Conservation (phyloP, 257 asterid genomes). For the Przewalskia tangutica region DNA sequence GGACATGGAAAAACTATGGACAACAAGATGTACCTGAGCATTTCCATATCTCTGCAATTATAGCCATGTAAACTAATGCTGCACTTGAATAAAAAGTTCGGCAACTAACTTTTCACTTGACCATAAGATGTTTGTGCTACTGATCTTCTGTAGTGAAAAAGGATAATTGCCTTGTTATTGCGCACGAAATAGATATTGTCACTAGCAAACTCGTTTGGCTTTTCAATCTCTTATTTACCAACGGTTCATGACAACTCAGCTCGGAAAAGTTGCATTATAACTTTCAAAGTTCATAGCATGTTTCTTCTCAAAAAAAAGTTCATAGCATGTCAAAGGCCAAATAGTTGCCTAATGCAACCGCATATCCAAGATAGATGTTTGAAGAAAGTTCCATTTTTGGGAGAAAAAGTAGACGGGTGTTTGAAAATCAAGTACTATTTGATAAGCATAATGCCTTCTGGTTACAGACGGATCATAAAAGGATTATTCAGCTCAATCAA, state of each 20-base stretch:
- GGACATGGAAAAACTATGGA: background rate
- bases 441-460: background rate
- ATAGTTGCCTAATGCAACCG: background rate
- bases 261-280: background rate
- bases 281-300: background rate
- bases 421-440: background rate
- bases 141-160: background rate
- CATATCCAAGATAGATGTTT: background rate
- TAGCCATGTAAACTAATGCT: background rate
- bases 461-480: background rate
- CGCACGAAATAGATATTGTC: background rate
- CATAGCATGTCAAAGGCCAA: background rate
- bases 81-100: background rate
- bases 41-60: background rate
- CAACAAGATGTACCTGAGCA: background rate
- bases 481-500: background rate
- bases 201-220: background rate
- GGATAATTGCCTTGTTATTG: background rate
- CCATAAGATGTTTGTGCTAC: background rate
- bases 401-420: background rate
- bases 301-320: background rate
- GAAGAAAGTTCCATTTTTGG: background rate
- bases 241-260: background rate
- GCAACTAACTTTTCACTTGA: background rate
- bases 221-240: background rate